Conservation (phyloP, 1,139 yeast genomes). For the Suhomyces maxii region DNA sequence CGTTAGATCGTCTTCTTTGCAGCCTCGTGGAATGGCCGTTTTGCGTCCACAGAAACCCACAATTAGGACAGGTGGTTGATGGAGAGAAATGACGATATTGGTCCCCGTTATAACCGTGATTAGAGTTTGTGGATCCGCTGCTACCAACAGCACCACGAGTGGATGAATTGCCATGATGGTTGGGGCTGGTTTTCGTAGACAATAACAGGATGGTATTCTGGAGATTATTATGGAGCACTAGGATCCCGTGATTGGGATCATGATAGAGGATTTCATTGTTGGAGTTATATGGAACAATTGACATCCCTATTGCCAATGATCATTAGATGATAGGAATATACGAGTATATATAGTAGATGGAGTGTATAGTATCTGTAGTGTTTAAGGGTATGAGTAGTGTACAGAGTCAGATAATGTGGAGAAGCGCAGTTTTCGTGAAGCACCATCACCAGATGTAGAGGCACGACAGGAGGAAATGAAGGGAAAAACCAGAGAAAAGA, state of each 20-base stretch:
- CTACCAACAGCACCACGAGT: background rate
- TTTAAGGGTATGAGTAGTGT: too few relatives aligned
- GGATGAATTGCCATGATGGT: background rate
- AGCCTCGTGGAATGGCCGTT: background rate
- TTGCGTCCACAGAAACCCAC: conserved; percentile 37
- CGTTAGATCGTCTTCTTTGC: conserved; percentile 5
- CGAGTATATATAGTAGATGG: background rate
- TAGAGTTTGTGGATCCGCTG: background rate
- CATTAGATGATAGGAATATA: background rate
- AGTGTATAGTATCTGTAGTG: background rate
- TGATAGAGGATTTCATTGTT: conserved; percentile 37
- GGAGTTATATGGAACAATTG: conserved; percentile 41
- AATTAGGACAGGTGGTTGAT: conserved; percentile 37
- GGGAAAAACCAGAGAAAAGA: too few relatives aligned
- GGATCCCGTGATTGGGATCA: conserved; percentile 40
- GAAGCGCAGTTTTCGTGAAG: background rate
- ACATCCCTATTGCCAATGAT: conserved; percentile 22
- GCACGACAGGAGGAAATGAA: too few relatives aligned
- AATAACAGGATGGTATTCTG: conserved; percentile 42
- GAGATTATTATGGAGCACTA: conserved; percentile 45
- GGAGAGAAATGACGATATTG: background rate
- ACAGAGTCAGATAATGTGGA: too few relatives aligned
- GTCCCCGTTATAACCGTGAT: background rate
- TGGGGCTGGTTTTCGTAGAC: conserved; percentile 14
- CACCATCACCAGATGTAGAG: background rate